Conservation (phyloP, 2,329 filamentous ascomycete species). For the Clarireedia monteithiana region DNA sequence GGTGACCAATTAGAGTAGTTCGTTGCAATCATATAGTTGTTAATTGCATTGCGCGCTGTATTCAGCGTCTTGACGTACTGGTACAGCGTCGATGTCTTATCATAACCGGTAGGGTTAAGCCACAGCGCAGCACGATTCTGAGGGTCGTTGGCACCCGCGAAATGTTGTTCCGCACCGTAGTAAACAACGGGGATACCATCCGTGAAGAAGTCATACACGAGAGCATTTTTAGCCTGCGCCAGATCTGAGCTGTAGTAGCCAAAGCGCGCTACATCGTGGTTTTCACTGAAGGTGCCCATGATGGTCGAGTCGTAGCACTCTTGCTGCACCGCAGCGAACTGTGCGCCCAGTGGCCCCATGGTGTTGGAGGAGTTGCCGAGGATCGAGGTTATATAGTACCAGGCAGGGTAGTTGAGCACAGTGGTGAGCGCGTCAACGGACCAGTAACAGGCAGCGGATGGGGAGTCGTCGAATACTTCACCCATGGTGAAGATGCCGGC, state of each 20-base stretch:
- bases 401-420: slow-evolving; percentile 21
- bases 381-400: slow-evolving; percentile 35
- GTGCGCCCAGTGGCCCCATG: slow-evolving; percentile 22
- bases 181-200: slow-evolving; percentile 46
- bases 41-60: slow-evolving; percentile 32
- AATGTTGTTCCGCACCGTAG: slow-evolving; percentile 44
- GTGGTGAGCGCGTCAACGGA: slow-evolving; percentile 6
- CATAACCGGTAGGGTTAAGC: slow-evolving; percentile 31
- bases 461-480: slow-evolving; percentile 48
- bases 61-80: slow-evolving; percentile 35
- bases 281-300: slow-evolving; percentile 35
- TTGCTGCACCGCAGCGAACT: slow-evolving; percentile 22
- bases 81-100: slow-evolving; percentile 33
- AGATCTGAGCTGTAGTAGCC: slow-evolving; percentile 20
- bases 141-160: slow-evolving; percentile 31
- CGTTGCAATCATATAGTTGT: background rate
- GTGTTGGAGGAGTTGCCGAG: slow-evolving; percentile 25
- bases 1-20: slow-evolving; percentile 12
- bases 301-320: slow-evolving; percentile 32
- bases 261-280: slow-evolving; percentile 36
- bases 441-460: slow-evolving; percentile 34
- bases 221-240: slow-evolving; percentile 36
- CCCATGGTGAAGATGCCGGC: slow-evolving; percentile 52
- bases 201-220: slow-evolving; percentile 39
- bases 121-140: slow-evolving; percentile 38